Evolutionary conservation across 108 stramenopile genomes (phyloP).

Genomic region (Cyclotella kingstonii): DNA sequence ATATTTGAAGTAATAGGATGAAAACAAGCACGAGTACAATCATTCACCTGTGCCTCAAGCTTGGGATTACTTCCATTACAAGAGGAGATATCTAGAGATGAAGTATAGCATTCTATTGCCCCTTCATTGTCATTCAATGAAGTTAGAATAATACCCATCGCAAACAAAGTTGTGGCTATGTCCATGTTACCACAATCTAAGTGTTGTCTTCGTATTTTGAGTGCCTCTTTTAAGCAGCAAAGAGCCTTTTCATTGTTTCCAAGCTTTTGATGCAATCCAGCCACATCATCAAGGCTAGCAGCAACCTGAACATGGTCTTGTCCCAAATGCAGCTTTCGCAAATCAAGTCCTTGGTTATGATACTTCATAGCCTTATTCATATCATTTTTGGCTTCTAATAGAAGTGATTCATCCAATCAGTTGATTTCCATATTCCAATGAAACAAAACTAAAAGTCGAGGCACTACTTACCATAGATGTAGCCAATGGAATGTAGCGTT

Average conservation of each 20-base stretch:
- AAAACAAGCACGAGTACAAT: too few relatives aligned
- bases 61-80: constrained; percentile 28
- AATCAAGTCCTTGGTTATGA: constrained; percentile 44
- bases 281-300: constrained; percentile 47
- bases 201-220: constrained; percentile 42
- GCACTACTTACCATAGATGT: constrained; percentile 32
- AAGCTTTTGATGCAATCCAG: constrained; percentile 49
- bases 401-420: too few relatives aligned
- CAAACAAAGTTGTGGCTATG: constrained; percentile 50
- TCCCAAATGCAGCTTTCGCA: constrained; percentile 47
- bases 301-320: constrained; percentile 49
- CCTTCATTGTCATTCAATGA: constrained; percentile 36
- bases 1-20: too few relatives aligned
- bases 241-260: constrained; percentile 46
- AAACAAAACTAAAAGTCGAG: too few relatives aligned
- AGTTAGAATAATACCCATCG: constrained; percentile 51
- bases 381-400: constrained; percentile 37
- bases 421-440: too few relatives aligned
- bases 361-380: constrained; percentile 35
- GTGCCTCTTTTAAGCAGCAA: constrained; percentile 44
- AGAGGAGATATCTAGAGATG: constrained; percentile 36
- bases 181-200: constrained; percentile 42
- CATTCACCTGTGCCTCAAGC: constrained; percentile 46
- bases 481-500: constrained; percentile 41
- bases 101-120: constrained; percentile 47